Base-by-base conservation (phyloP, 2,329 filamentous ascomycete species). In the Xylariaceae sp. region DNA sequence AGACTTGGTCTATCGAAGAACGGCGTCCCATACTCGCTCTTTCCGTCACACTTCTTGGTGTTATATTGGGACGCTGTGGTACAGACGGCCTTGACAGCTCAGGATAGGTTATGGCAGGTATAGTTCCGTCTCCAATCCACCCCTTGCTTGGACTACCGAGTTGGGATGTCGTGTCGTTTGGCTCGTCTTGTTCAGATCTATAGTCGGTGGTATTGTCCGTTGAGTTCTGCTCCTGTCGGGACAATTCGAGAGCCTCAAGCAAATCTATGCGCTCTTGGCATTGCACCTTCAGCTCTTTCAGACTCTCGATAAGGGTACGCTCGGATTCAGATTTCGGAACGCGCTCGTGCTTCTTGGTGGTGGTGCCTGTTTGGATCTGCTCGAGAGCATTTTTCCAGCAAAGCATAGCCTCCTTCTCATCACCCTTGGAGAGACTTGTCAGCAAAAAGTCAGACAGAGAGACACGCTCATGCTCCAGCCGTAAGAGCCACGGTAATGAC, bases 201-300 rank as follows among this genome's bases (percentile, higher is more conserved):
- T 60, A 57, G 23, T 62, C 65, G 15, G 48, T 2, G 7, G 42
- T 30, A 18, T 64, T 61, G 37, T 69, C 70, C 62, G 74, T 71
- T 9, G 69, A 63, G 17, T 62, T 55, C 1, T 70, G 61, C 47
- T 78, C 81, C 61, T 79, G 73, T 58, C 84, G 77, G n/a, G 84
- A 87, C 64, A 88, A 79, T 62, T 87, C 84, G 59, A 97, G 77
- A 5, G 92, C 88, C 71, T 94, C 88, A 5, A 97, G 80, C 39
- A 97, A 79, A 71, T 96, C 91, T 54, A 97, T 90, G 53, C 92
- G 84, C 75, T 97, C 93, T 73, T 94, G 93, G 74, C 92, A 97
- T 75, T 97, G 93, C 63, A 92, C 73, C 72, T 97, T 92, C 70
- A 97, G 82, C 69, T 92, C 83, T 60, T 85, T 84, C 61, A 97